phyloP scores from a whole-genome alignment of 345 rosid genomes.

The Bruguiera gymnorhiza region DNA sequence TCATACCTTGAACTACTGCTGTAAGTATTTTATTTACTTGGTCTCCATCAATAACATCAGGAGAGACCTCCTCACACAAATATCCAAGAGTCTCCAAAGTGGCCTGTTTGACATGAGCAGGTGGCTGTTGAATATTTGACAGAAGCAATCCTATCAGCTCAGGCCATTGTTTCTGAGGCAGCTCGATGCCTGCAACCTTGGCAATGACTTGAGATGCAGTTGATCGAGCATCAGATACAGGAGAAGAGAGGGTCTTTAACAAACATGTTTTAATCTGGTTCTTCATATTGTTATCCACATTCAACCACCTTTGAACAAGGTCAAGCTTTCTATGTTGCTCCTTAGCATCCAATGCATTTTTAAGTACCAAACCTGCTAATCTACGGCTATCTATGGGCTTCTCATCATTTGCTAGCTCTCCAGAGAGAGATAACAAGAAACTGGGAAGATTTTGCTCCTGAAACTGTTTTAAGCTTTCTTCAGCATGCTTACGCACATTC shows the following conservation, averaged over 20 bases:
- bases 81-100: constrained; percentile 2
- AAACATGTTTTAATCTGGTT: not conserved
- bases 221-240: constrained; percentile 1
- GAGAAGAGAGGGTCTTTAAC: not conserved
- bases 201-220: constrained; percentile 5
- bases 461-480: constrained; percentile 2
- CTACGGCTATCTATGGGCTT: not conserved
- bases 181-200: not conserved
- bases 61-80: not conserved
- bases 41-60: not conserved
- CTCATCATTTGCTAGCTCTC: constrained; percentile 2
- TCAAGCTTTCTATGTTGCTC: constrained; percentile 5
- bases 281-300: not conserved
- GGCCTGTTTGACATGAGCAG: constrained; percentile 1
- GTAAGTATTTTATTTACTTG: constrained; percentile 6
- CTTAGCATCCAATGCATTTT: constrained; percentile 2
- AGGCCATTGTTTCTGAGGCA: constrained; percentile 7
- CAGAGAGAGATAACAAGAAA: not conserved
- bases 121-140: not conserved
- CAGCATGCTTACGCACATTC: not conserved
- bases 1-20: constrained; percentile 7
- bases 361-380: constrained; percentile 1
- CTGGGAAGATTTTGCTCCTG: not conserved
- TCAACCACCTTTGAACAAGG: constrained; percentile 2
- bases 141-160: not conserved